Percentiles rank a stretch among this genome's conserved stretches.
phyloP scores from a whole-genome alignment of 345 rosid species.

The Pistacia integerrima region DNA sequence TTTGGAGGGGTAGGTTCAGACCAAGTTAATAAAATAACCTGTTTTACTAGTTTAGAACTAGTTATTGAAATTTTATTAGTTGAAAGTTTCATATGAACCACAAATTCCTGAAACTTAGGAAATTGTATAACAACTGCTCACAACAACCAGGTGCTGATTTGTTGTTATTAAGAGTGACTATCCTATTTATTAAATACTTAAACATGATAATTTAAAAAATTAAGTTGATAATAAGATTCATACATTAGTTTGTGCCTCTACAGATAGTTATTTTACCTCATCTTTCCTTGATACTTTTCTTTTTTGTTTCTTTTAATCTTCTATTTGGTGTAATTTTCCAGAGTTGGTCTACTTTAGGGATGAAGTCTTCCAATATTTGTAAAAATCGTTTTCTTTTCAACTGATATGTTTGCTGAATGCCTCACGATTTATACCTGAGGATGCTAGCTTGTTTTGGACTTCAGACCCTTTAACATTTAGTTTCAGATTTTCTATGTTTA shows the following conservation, averaged over 20 bases:
- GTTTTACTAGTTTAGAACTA: neutral
- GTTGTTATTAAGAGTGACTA: neutral
- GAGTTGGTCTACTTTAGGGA: neutral
- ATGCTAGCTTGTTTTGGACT: neutral
- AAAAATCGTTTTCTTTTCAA: conserved; percentile 5
- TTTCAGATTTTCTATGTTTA: neutral
- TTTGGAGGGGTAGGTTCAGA: neutral
- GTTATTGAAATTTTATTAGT: neutral
- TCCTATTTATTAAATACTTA: neutral
- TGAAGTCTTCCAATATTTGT: neutral
- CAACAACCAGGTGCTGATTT: neutral
- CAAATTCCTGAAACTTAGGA: neutral
- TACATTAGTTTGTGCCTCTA: neutral
- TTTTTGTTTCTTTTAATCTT: neutral
- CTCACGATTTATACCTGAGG: neutral
- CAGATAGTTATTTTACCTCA: neutral
- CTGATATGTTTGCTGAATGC: neutral
- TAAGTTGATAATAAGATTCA: neutral
- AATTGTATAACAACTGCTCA: neutral
- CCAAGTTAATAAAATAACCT: neutral
- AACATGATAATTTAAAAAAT: neutral
- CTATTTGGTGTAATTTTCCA: neutral
- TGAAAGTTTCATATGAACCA: neutral
- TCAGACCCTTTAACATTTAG: neutral
- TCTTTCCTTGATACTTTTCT: neutral